These are phyloP conservation scores for Neoscytalidium dimidiatum DNA, from an alignment of 2,329 filamentous ascomycete species.

Conservation along the genomic window DNA sequence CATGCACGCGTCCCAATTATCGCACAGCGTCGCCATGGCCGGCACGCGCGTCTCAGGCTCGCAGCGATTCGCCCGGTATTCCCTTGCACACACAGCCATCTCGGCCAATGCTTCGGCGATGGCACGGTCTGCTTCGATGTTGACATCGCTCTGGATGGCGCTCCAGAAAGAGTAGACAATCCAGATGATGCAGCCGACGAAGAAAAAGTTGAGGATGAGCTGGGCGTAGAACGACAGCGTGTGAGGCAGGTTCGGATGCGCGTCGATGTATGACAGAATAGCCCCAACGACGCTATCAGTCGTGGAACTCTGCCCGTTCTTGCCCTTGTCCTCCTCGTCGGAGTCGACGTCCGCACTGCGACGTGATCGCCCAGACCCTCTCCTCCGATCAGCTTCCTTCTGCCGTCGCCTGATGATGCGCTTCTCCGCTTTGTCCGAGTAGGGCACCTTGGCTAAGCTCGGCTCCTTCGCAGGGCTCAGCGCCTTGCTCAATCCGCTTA, in stretches of 20 bases:
- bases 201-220: conserved; percentile 64
- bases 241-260: conserved; percentile 65
- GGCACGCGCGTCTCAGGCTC: conserved; percentile 66
- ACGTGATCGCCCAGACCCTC: conserved; percentile 28
- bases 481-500: conserved; percentile 27
- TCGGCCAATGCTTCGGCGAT: conserved; percentile 70
- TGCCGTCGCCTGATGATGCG: conserved; percentile 39
- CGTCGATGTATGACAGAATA: conserved; percentile 63
- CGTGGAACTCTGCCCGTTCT: conserved; percentile 18
- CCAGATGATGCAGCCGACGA: conserved; percentile 62
- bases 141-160: conserved; percentile 74
- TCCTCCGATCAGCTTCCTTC: conserved; percentile 29
- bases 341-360: conserved; percentile 21
- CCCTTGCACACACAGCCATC: conserved; percentile 70
- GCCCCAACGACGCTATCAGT: conserved; percentile 41
- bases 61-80: conserved; percentile 79
- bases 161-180: conserved; percentile 69
- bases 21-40: conserved; percentile 71
- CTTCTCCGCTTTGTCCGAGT: conserved; percentile 41
- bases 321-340: conserved; percentile 28
- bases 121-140: conserved; percentile 68
- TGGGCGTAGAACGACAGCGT: conserved; percentile 69
- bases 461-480: conserved; percentile 30
- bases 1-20: conserved; percentile 87
- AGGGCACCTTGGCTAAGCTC: conserved; percentile 35